Percentiles rank a stretch among this genome's conserved stretches.
Conservation (phyloP, 257 asterid species). For the Nicotiana noctiflora region DNA sequence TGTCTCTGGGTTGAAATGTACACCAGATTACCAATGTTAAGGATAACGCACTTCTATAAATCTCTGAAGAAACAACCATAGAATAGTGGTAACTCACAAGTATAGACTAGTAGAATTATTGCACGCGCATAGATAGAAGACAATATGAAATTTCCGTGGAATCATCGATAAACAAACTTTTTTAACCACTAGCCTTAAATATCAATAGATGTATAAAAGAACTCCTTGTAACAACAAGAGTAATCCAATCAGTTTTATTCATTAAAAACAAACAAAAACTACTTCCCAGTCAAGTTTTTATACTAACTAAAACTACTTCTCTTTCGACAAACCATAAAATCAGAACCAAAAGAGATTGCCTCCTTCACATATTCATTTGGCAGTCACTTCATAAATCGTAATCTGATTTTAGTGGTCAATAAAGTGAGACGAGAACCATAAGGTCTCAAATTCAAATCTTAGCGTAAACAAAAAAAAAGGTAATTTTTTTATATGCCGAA, state of each 20-base stretch:
- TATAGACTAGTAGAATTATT: not conserved
- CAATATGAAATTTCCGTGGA: not conserved
- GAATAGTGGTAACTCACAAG: not conserved
- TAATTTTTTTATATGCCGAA: too few relatives aligned
- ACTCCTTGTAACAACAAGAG: too few relatives aligned
- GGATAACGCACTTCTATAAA: not conserved
- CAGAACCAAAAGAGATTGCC: not conserved
- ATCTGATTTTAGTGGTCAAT: too few relatives aligned
- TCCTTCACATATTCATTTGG: not conserved
- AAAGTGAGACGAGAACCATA: too few relatives aligned
- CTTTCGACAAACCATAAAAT: not conserved
- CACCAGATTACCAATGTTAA: not conserved
- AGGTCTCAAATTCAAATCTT: too few relatives aligned
- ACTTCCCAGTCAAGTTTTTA: not conserved
- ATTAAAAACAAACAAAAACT: not conserved
- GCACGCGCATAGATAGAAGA: not conserved
- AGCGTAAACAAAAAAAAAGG: too few relatives aligned
- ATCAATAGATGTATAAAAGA: not conserved
- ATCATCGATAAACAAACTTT: not conserved
- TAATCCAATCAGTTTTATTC: not conserved
- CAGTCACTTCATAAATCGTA: not conserved
- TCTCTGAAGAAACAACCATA: not conserved
- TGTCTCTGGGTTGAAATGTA: not conserved
- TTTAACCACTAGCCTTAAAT: not conserved
- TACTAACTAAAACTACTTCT: not conserved